phyloP scores from a whole-genome alignment of 2,329 filamentous ascomycete genomes.

The Leptosphaerulina australis region DNA sequence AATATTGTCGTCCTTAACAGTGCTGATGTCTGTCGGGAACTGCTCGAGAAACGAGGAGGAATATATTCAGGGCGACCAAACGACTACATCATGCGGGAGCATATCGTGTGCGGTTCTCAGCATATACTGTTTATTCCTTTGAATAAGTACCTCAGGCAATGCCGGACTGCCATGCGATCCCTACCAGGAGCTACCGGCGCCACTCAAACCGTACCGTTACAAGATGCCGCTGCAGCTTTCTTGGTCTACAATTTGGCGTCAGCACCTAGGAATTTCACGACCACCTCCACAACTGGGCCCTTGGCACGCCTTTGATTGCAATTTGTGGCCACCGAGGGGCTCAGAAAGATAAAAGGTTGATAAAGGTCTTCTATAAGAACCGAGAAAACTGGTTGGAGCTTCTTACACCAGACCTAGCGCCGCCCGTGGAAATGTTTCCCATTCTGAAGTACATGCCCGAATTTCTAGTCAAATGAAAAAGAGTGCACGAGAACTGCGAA shows the following conservation, averaged over 20 bases:
- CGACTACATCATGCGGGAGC: slow-evolving; percentile 21
- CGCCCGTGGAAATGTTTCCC: slow-evolving; percentile 8
- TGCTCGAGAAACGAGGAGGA: slow-evolving; percentile 59
- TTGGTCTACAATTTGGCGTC: slow-evolving; percentile 28
- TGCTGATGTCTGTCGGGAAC: slow-evolving; percentile 55
- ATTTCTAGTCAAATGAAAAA: slow-evolving; percentile 1
- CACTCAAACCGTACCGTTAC: slow-evolving; percentile 46
- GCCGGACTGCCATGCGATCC: slow-evolving; percentile 1
- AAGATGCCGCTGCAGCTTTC: slow-evolving; percentile 47
- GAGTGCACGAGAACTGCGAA: neutral
- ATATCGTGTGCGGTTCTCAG: slow-evolving; percentile 47
- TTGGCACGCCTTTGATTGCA: slow-evolving; percentile 2
- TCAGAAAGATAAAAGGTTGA: slow-evolving; percentile 2
- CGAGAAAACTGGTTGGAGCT: slow-evolving; percentile 9
- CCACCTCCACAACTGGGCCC: slow-evolving; percentile 6
- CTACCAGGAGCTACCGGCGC: slow-evolving; percentile 39
- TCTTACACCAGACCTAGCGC: neutral
- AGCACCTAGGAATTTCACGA: slow-evolving; percentile 35
- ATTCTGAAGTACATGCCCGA: slow-evolving; percentile 3
- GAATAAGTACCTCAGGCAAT: neutral
- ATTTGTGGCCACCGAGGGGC: slow-evolving; percentile 9
- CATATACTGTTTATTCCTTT: neutral
- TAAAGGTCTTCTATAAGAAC: slow-evolving; percentile 5
- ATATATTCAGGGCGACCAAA: slow-evolving; percentile 53
- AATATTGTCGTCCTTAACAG: slow-evolving; percentile 54